A percentile compares a stretch with the other conserved stretches of the same genome.
Conservation (phyloP, 192 early-diverging fungal species). For the Backusella parvicylindrica region DNA sequence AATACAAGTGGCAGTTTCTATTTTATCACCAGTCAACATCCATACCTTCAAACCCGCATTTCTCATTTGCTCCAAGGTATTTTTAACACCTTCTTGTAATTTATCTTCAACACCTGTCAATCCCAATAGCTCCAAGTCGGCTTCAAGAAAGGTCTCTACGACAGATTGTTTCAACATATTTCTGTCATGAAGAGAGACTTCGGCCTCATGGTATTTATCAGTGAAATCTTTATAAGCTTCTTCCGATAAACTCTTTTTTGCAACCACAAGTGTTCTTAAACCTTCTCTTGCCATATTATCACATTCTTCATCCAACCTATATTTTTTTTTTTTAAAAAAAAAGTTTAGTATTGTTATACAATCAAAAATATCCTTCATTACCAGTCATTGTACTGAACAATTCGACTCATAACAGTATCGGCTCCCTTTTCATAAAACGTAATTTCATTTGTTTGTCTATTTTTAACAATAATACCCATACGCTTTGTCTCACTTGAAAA, state of each 20-base stretch:
- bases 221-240: conserved; percentile 69
- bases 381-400: conserved; percentile 95
- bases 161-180: conserved; percentile 67
- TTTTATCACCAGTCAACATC: conserved; percentile 98
- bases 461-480: conserved; percentile 91
- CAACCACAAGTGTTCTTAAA: conserved; percentile 93
- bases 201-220: conserved; percentile 64
- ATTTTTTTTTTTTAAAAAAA: too few relatives aligned
- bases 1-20: conserved; percentile 96
- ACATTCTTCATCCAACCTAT: conserved; percentile 87
- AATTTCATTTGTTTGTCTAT: conserved; percentile 71
- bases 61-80: conserved; percentile 83
- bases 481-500: conserved; percentile 96
- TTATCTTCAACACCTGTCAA: conserved; percentile 96
- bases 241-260: conserved; percentile 75
- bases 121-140: conserved; percentile 87
- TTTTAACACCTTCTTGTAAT: conserved; percentile 89
- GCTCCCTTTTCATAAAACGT: conserved; percentile 94
- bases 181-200: conserved; percentile 67
- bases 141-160: conserved; percentile 68
- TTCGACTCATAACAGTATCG: conserved; percentile 83
- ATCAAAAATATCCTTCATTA: background rate
- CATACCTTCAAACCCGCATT: conserved; percentile 95
- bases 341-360: too few relatives aligned
- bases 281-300: conserved; percentile 97